Base-by-base conservation (phyloP, 2,329 filamentous ascomycete genomes). In the Tolypocladium album region DNA sequence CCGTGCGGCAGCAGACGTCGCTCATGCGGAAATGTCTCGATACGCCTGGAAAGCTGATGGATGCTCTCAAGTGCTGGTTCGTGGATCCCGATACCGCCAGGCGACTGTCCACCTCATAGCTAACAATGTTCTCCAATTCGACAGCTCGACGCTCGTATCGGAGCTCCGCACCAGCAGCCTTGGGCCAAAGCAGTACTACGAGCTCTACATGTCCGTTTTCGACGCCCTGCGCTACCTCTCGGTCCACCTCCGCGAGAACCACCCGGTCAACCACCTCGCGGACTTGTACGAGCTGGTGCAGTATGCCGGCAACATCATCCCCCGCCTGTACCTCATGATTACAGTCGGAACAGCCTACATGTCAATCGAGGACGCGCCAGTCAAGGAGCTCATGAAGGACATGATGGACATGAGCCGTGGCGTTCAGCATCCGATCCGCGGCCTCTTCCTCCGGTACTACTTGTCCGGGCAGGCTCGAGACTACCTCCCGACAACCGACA, bases 381-480 rank as follows among this genome's bases (percentile, higher is more conserved):
- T 99, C 67, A 99, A 99, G 78, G 94, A 99, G 79, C 91, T 99
- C 64, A 99, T 99, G 94, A 99, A 99, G 77, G 94, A 99, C 75
- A 99, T 99, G 94, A 99, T 99, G 94, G 94, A 99, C 76, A 99
- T 99, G 94, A 97, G 92, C 76, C 85, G 94, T 64, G 94, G 94
- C 60, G 92, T 99, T 27, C 94, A 99, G 71, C 94, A 99, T 75
- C 94, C 94, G 20, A 92, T 97, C 64, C 90, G 94, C 61, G 94
- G 94, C 22, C 81, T 99, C 59, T 99, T 99, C 73, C 78, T 99
- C 69, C 87, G 94, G 71, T 99, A 99, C 76, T 99, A 97, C 72
- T 83, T 99, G 58, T 94, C 91, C 31, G 93, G 94, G 43, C 94
- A 99, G 77, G 93, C 94, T 45, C 84, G 94, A 69, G 94, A 99